phyloP scores from a whole-genome alignment of 257 asterid species.

The Jacaranda copaia region DNA sequence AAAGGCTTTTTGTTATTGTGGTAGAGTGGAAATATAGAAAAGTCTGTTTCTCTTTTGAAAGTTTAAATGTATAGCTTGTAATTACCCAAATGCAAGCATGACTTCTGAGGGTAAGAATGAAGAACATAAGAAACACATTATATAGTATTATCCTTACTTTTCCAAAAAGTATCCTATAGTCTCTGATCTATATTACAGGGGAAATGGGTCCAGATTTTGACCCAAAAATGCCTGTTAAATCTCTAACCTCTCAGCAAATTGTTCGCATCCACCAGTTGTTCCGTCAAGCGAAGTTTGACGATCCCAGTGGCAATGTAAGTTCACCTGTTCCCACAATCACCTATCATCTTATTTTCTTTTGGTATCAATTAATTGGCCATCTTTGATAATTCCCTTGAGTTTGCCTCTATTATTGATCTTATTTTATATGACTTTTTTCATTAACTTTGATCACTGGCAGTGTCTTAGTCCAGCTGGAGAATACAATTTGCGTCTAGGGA shows the following conservation, averaged over 20 bases:
- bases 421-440: conserved; percentile 29
- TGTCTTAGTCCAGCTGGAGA: conserved; percentile 97
- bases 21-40: not conserved
- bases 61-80: conserved; percentile 23
- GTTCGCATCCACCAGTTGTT: conserved; percentile 90
- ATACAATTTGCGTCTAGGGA: conserved; percentile 86
- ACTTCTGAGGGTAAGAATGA: conserved; percentile 4
- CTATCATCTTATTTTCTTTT: conserved; percentile 17
- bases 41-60: not conserved
- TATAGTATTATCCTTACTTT: conserved; percentile 18
- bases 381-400: conserved; percentile 5
- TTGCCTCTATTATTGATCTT: conserved; percentile 7
- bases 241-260: conserved; percentile 83
- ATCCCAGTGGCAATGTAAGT: conserved; percentile 90
- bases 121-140: conserved; percentile 5
- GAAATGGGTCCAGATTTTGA: conserved; percentile 89
- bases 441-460: conserved; percentile 50
- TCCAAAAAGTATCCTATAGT: conserved; percentile 15
- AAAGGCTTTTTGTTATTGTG: not conserved
- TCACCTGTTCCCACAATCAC: conserved; percentile 20
- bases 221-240: conserved; percentile 68
- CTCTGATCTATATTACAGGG: conserved; percentile 51
- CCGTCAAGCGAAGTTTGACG: conserved; percentile 95
- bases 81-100: conserved; percentile 17
- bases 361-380: not conserved